Base-by-base conservation (phyloP, 169 alveolate genomes). In the Miamiensis avidus region DNA sequence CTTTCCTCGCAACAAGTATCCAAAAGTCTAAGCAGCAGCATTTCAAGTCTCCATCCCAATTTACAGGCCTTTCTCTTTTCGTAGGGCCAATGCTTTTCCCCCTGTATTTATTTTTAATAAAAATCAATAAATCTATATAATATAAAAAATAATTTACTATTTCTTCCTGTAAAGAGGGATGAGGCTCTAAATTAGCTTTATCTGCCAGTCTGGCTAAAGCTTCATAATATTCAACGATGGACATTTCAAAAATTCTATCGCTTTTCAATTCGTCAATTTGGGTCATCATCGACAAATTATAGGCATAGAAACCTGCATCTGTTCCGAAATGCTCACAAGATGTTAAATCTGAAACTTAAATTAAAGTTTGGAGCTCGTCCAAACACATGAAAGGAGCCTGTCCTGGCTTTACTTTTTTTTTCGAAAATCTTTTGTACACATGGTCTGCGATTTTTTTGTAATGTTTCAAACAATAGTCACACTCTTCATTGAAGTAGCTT, bases 141-240 rank as follows among this genome's bases (percentile, higher is more conserved):
- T 29, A 29, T 20, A 0, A 64, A 25, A 34, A 1, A 0, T 0
- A 64, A 32, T 29, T 28, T 79, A 79, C 84, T 49, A 49, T 49
- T 49, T 49, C 69, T 79, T 65, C 75, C 1, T 64, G 29, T 28
- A 79, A 29, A 29, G 76, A 34, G 28, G 84, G 84, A 11, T 74
- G 76, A 1, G 65, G 76, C 1, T n/a, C 6, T 20, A 79, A 31
- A 29, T 79, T 78, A 0, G 83, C 89, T 34, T 79, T 86, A 32
- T 92, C 94, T 75, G 94, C 91, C n/a, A 88, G 79, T 75, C 96
- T 88, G 0, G 94, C 92, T 0, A 92, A 72, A 6, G 94, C 94
- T 74, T 93, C 96, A 64, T 91, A 69, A 34, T 89, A 93, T 78
- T 93, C 96, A 0, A 91, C 82, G 33, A 78, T 83, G 27, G 29